Base-by-base conservation (phyloP, 2,329 filamentous ascomycete genomes). In the Graphilbum ipis-grandicollis region DNA sequence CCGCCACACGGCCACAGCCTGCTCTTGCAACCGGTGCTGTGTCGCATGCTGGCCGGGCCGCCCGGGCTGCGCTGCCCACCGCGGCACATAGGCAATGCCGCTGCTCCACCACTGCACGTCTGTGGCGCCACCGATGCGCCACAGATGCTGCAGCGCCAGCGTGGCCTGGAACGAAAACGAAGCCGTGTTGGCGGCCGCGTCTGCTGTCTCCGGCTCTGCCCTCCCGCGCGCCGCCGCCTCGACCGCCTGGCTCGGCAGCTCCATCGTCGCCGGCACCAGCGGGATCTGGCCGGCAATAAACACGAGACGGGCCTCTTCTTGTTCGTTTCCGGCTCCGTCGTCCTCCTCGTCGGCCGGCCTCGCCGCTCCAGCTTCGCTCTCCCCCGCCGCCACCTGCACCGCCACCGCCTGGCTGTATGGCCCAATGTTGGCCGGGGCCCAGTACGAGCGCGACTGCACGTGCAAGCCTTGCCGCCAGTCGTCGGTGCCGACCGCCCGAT, bases 371-470 rank as follows among this genome's bases (percentile, higher is more conserved):
- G n/a, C n/a, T n/a, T n/a, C 9, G 34, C 2, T 8, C 26, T 26
- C 33, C 22, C 47, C 29, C 19, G 35, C 33, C 3, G 28, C 19
- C 2, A 35, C 30, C 4, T 52, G 56, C 10, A 72, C 57, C 2
- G 68, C 64, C 35, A 90, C 74, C 4, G 85, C 84, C 58, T 98
- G 90, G 39, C 86, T 94, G 56, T 96, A 96, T 0, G 90, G 90
- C 0, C 90, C 90, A 37, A 98, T 96, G 50, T 96, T 96, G 17
- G 90, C 88, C 0, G 90, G 90, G 0, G 90, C 90, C 90, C 90
- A 98, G 63, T 96, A 96, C 10, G 84, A 93, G 29, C 82, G 66
- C 4, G 81, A 86, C 56, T 96, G 90, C 6, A 98, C 86, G 53
- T 98, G 90, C 1, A 96, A 66, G 0, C 71, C 72, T 36, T 66